These are phyloP conservation scores for Monoraphidium neglectum DNA, from an alignment of 139 green algal species.

Conservation along the genomic window DNA sequence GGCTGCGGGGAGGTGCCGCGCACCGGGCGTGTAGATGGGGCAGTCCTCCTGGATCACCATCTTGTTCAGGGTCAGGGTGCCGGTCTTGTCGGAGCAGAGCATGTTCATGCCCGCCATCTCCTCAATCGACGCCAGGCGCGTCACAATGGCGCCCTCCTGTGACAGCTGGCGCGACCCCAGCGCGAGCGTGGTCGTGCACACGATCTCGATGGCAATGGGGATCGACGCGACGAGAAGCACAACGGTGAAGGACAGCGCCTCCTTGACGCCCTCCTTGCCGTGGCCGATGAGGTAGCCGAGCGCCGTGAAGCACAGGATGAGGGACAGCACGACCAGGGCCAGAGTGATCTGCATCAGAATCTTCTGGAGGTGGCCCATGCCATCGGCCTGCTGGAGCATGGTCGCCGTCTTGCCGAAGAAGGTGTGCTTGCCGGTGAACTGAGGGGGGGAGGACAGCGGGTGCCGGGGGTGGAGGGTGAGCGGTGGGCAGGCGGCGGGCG, in stretches of 20 bases:
- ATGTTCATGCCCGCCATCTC: conserved; percentile 94
- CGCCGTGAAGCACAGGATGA: conserved; percentile 68
- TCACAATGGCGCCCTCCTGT: conserved; percentile 75
- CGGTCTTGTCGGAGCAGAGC: conserved; percentile 89
- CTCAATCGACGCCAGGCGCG: conserved; percentile 83
- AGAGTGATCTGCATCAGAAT: conserved; percentile 78
- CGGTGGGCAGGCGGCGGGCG: neutral
- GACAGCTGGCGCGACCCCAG: conserved; percentile 66
- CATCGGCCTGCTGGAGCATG: conserved; percentile 64
- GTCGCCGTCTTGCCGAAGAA: conserved; percentile 89
- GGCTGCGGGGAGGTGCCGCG: conserved; percentile 20
- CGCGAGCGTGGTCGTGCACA: conserved; percentile 85
- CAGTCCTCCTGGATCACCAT: conserved; percentile 86
- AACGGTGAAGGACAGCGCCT: conserved; percentile 74
- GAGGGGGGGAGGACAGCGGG: neutral
- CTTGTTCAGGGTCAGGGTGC: conserved; percentile 92
- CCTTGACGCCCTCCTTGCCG: conserved; percentile 41
- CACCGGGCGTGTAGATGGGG: conserved; percentile 59
- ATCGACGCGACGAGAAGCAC: conserved; percentile 81
- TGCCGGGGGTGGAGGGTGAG: neutral
- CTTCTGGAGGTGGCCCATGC: conserved; percentile 75
- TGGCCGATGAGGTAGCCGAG: conserved; percentile 69
- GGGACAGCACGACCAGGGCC: conserved; percentile 63
- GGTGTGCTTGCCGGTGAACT: conserved; percentile 75
- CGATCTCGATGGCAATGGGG: conserved; percentile 77